Percentiles rank a stretch among this genome's conserved stretches.
phyloP scores from a whole-genome alignment of 2,329 filamentous ascomycete genomes.

The Hymenotorrendiella dingleyae region DNA sequence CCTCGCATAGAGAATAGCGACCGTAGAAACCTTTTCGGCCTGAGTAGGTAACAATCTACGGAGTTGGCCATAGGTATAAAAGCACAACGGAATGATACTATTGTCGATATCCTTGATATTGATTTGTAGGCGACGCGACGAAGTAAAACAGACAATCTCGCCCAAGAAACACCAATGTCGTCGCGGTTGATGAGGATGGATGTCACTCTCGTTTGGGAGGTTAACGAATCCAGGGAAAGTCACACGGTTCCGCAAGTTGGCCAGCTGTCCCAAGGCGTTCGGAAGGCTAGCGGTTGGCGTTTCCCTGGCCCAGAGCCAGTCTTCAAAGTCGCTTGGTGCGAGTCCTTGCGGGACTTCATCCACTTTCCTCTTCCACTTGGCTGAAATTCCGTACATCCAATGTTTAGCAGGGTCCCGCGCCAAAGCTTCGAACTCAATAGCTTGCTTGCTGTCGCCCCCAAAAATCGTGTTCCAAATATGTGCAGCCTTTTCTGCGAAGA shows the following conservation, averaged over 20 bases:
- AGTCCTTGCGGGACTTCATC: slow-evolving; percentile 14
- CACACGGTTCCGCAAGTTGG: slow-evolving; percentile 12
- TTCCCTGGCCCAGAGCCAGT: slow-evolving; percentile 22
- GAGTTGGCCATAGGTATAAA: slow-evolving; percentile 25
- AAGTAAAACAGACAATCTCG: slow-evolving; percentile 15
- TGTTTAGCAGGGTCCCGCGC: slow-evolving; percentile 16
- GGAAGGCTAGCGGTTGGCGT: too few species aligned
- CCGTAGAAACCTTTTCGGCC: slow-evolving; percentile 15
- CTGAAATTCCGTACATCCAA: slow-evolving; percentile 10
- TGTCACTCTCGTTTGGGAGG: slow-evolving; percentile 13
- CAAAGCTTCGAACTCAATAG: slow-evolving; percentile 9
- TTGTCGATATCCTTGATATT: slow-evolving; percentile 24
- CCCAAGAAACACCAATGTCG: slow-evolving; percentile 21
- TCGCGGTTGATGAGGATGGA: slow-evolving; percentile 3
- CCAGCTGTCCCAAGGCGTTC: slow-evolving; percentile 6
- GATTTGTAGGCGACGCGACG: slow-evolving; percentile 22
- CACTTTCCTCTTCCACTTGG: slow-evolving; percentile 14
- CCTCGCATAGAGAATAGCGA: slow-evolving; percentile 19
- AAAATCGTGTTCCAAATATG: slow-evolving; percentile 9
- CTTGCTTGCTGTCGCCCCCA: slow-evolving; percentile 13
- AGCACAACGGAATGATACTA: slow-evolving; percentile 24
- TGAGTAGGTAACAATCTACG: slow-evolving; percentile 21
- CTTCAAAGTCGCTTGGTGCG: slow-evolving; percentile 13
- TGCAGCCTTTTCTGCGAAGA: slow-evolving; percentile 25
- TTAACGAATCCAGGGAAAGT: slow-evolving; percentile 21